These are phyloP conservation scores for Patellifolia procumbens DNA, from an alignment of 179 eudicot species.

Conservation along the genomic window DNA sequence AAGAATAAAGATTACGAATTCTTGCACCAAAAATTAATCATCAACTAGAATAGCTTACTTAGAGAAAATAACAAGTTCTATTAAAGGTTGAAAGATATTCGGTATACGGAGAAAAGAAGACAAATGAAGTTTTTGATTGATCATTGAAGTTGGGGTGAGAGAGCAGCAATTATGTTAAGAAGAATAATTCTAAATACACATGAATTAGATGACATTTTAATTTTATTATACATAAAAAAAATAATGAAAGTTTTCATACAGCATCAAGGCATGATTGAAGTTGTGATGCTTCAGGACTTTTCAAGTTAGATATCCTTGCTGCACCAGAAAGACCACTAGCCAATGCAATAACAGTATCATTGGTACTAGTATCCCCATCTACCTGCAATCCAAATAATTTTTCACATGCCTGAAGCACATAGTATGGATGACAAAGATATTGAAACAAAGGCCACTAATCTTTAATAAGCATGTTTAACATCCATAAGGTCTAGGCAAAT, in stretches of 20 bases:
- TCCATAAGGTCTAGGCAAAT: background rate
- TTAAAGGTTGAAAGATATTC: background rate
- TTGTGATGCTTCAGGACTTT: conserved; percentile 73
- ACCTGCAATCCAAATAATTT: conserved; percentile 55
- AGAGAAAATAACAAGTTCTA: background rate
- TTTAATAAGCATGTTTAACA: conserved; percentile 10
- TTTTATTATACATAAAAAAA: background rate
- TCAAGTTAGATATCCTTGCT: conserved; percentile 47
- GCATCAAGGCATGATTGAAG: conserved; percentile 92
- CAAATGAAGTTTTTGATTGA: background rate
- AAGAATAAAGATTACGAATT: background rate
- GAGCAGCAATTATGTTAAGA: background rate
- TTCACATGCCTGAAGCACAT: conserved; percentile 12
- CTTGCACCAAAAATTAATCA: background rate
- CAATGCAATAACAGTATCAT: conserved; percentile 94
- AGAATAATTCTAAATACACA: background rate
- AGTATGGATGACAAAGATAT: background rate
- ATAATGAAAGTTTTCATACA: conserved; percentile 47
- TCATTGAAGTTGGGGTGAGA: background rate
- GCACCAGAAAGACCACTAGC: conserved; percentile 94
- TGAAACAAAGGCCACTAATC: background rate
- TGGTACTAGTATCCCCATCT: conserved; percentile 97
- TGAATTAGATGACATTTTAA: background rate
- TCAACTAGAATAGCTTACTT: background rate
- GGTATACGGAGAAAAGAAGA: background rate